Evolutionary conservation across 805 yeast genomes (phyloP), one percentile per base, ranked within the genome.

Genomic region (Candida michaelii): DNA sequence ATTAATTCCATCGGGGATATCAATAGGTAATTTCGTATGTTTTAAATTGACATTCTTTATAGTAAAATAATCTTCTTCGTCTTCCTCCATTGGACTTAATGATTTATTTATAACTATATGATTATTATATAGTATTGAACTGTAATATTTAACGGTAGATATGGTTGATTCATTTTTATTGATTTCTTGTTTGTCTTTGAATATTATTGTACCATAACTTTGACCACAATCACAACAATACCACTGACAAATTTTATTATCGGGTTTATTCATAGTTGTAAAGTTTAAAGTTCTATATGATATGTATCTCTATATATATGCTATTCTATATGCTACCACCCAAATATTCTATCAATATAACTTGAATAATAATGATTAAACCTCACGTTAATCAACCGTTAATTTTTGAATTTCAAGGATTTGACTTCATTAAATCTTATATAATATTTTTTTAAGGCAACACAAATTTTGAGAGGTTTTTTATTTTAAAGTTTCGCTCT

Each of bases 151-250:
- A 12, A 61, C 43, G 10, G 49, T 45, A 15, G 50, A 47, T n/a
- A 54, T 27, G 13, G 36, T 24, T 18, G 37, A 21, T 25, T 35
- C 42, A 16, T 37, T 15, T n/a, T 30, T 24, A 12, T 40, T 40
- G 11, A 49, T 29, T 5, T 40, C 24, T 35, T 39, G 39, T 17
- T 41, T 38, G 24, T 46, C 50, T 29, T 54, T 58, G 42, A 53
- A 59, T 19, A 53, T 47, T 11, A 65, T 58, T 6, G 63, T 56
- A 2, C 73, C 73, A 43, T 65, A 62, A 23, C 66, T 53, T 46
- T 64, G 65, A 21, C 71, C 71, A 44, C 73, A 67, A 12, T 61
- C 62, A 45, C 73, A 67, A 46, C 73, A 67, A 48, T 63, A 65
- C 73, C 73, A 67, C 49, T 67, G 71, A 49, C 70, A 63, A 12